Base-by-base conservation (phyloP, 306 rosid genomes). In the Vigna mungo region DNA sequence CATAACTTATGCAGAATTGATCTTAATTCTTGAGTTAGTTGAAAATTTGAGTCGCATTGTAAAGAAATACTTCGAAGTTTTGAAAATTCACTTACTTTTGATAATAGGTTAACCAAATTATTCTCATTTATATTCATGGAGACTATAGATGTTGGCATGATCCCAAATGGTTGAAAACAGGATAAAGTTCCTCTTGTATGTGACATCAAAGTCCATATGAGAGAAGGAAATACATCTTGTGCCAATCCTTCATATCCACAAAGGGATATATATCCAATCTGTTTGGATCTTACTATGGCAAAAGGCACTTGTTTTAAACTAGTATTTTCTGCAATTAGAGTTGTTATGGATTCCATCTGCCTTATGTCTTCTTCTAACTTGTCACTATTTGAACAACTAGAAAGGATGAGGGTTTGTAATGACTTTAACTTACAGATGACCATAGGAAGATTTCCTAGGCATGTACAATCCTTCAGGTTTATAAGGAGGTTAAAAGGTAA, bases 281-380 rank as follows among this genome's bases (percentile, higher is more conserved):
- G 76, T 39, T 63, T 60, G 16, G 49, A 16, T 44, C 47, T 41
- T 3, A 30, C 16, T 36, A 84, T 71, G 4, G 78, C 82, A 10
- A 0, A 27, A 10, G 88, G 90, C 0, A 79, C 9, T 18, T 51
- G 12, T 58, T 52, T 74, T 52, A 88, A 27, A 32, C 81, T n/a
- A 6, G 86, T 79, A 17, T 85, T 11, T 15, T 88, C 79, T 0
- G 84, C 89, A 1, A 10, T 25, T 2, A 88, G 73, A 14, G 70
- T 84, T 12, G 58, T 79, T 76, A 88, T 17, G 56, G 88, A 85
- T 70, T 39, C 46, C 86, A 88, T 67, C 34, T 84, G 76, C 21
- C 76, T 88, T 13, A 88, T 20, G 20, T 73, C 82, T 1, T 84
- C 80, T 10, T 63, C 74, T 44, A 88, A 76, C 34, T 32, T 54